These are phyloP conservation scores for Kurtzmaniella natalensis DNA, from an alignment of 1,139 yeast species.

Conservation along the genomic window DNA sequence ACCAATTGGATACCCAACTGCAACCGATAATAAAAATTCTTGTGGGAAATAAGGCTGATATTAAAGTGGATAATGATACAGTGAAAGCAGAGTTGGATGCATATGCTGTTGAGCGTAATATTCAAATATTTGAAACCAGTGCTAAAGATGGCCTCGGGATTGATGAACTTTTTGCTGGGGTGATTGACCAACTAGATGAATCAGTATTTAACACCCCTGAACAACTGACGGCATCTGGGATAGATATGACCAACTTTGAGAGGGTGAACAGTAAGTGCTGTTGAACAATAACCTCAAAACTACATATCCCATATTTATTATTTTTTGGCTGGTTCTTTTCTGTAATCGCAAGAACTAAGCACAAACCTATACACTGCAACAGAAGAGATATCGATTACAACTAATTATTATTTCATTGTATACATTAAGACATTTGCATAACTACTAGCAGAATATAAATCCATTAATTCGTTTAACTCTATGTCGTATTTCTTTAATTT, in stretches of 20 bases:
- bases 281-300: too few relatives aligned
- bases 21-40: slow-evolving; percentile 19
- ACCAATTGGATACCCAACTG: slow-evolving; percentile 27
- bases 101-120: slow-evolving; percentile 13
- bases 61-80: slow-evolving; percentile 2
- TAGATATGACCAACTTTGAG: slow-evolving; percentile 4
- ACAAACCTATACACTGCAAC: too few relatives aligned
- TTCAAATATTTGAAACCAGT: slow-evolving; percentile 34
- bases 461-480: too few relatives aligned
- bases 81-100: slow-evolving; percentile 3
- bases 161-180: slow-evolving; percentile 34
- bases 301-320: too few relatives aligned
- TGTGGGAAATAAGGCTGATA: slow-evolving; percentile 36
- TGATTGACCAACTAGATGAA: slow-evolving; percentile 42
- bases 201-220: slow-evolving; percentile 14
- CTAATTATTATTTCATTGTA: too few relatives aligned
- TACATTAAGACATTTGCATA: too few relatives aligned
- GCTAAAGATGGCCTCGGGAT: slow-evolving; percentile 47
- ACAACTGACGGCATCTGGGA: neutral
- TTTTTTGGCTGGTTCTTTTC: too few relatives aligned
- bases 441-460: too few relatives aligned
- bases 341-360: too few relatives aligned
- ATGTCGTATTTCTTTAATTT: too few relatives aligned
- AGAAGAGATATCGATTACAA: too few relatives aligned
- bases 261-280: too few relatives aligned